Evolutionary conservation across 148 eudicot species (phyloP).

Genomic region (Amaranthus palmeri): DNA sequence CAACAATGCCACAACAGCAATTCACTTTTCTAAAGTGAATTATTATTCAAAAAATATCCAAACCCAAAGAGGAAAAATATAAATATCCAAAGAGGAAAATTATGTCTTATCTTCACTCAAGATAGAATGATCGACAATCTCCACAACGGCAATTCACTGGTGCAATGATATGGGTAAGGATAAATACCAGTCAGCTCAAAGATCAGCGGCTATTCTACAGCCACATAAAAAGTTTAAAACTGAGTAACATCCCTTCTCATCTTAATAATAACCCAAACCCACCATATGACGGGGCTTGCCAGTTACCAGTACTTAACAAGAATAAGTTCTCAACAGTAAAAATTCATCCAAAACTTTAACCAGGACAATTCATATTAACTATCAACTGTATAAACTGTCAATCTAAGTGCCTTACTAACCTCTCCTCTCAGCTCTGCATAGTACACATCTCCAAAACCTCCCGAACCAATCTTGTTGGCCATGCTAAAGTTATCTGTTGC

Average conservation of each 20-base stretch:
- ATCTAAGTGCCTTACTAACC: constrained; percentile 38
- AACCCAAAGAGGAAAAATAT: too few relatives aligned
- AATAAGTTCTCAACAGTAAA: background rate
- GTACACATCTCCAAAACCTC: constrained; percentile 92
- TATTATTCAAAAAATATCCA: too few relatives aligned
- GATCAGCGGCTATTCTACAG: background rate
- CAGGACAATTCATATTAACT: background rate
- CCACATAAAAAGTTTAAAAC: background rate
- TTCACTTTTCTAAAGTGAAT: too few relatives aligned
- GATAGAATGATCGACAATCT: background rate
- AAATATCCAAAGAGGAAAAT: too few relatives aligned
- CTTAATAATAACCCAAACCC: background rate
- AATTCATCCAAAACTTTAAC: background rate
- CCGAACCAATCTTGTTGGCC: constrained; percentile 79
- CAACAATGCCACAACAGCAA: too few relatives aligned
- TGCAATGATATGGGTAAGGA: background rate
- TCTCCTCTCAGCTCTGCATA: constrained; percentile 95
- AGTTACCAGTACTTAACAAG: background rate
- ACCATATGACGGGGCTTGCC: background rate
- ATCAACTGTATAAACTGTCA: background rate
- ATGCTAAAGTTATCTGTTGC: constrained; percentile 76
- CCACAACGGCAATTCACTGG: background rate
- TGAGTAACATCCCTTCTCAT: background rate
- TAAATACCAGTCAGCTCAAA: background rate
- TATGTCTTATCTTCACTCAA: background rate